A percentile compares a stretch with the other conserved stretches of the same genome.
Evolutionary conservation across 768 basidiomycete genomes (phyloP).

Genomic region (Serendipita indica): DNA sequence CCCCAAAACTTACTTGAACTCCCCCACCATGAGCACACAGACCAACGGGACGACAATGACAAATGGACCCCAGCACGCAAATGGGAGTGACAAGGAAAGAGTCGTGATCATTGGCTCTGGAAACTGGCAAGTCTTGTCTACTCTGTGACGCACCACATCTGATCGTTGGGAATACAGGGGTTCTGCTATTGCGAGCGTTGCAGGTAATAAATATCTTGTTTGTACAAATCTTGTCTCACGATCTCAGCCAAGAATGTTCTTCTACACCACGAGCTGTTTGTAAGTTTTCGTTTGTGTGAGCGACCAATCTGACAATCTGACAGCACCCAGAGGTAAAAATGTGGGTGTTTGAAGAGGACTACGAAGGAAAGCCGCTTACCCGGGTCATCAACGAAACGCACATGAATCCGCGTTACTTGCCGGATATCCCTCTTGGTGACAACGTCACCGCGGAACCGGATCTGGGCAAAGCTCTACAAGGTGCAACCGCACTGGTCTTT

Average conservation of each 20-base stretch:
- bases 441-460: constrained; percentile 29
- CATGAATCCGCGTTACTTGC: constrained; percentile 29
- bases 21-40: background rate
- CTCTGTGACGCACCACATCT: background rate
- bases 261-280: constrained; percentile 24
- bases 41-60: background rate
- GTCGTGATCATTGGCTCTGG: constrained; percentile 25
- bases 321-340: constrained; percentile 24
- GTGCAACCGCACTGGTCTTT: constrained; percentile 29
- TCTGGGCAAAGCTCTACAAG: constrained; percentile 26
- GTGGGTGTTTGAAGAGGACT: constrained; percentile 31
- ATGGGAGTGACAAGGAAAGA: no score
- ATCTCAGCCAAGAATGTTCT: constrained; percentile 23
- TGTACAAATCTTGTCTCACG: background rate
- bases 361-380: constrained; percentile 24
- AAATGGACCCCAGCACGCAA: no score
- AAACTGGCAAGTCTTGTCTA: constrained; percentile 20
- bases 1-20: background rate
- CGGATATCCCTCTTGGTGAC: constrained; percentile 24
- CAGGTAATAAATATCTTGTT: constrained; percentile 17
- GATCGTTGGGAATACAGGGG: constrained; percentile 19
- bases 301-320: background rate
- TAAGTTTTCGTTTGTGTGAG: background rate
- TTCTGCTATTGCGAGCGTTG: constrained; percentile 26
- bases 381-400: constrained; percentile 31